Evolutionary conservation across 768 basidiomycete species (phyloP), one percentile per base, ranked within the genome.

Genomic region (Hericium rajendrae): DNA sequence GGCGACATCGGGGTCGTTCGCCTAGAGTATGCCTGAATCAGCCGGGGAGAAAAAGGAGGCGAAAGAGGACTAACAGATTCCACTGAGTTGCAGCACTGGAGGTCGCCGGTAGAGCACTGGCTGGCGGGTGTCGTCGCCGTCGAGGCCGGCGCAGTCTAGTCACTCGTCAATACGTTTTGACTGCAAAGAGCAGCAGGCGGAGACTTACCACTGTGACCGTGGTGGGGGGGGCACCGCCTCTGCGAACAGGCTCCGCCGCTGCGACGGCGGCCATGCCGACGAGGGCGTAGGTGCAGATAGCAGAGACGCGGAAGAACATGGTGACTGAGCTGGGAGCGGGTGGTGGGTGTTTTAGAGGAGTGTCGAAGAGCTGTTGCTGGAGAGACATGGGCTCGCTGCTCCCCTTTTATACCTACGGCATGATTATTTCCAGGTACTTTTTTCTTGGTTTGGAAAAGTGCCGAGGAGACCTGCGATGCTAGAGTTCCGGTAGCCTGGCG

Each of bases 41-140:
- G 18, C 4, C 11, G 2, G 26, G 10, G 15, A 24, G 6, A n/a
- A 18, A 13, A 10, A n/a, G 9, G 22, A 0, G 16, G 38, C 16
- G 16, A 24, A 37, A 18, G n/a, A 16, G 13, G 12, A 26, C 65
- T 60, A 18, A 64, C 63, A n/a, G 40, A 12, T 41, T 57, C 37
- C 51, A 64, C 55, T 9, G 26, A 51, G 50, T 65, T 60, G 63
- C 66, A 67, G 64, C 66, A 67, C 55, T 65, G 65, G 12, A 62
- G 52, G 10, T 52, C 24, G 20, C 62, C 63, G 15, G 57, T 59
- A 59, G 56, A 60, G 59, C 65, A 66, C 16, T 55, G 39, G 53
- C 59, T 48, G 6, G 26, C 58, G 13, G 57, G 57, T 18, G 53
- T 43, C n/a, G 56, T 51, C 51, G 54, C 22, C 18, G 57, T 57